Evolutionary conservation across 345 rosid species (phyloP).

Genomic region (Ricinus communis): DNA sequence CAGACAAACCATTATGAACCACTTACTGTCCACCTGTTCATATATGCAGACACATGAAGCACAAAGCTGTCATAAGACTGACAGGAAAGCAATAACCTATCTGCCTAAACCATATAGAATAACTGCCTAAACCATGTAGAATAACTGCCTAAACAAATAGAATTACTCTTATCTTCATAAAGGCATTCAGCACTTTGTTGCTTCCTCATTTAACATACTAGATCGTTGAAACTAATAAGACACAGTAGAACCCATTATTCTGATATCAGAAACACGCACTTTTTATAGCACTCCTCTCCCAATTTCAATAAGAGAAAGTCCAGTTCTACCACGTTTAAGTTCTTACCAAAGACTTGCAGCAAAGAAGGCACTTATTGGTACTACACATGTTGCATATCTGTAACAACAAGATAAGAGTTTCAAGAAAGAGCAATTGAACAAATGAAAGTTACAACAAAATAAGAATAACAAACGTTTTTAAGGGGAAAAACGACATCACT

Average conservation of each 20-base stretch:
- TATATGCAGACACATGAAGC: background rate
- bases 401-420: conserved; percentile 16
- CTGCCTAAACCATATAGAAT: conserved; percentile 5
- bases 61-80: background rate
- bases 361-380: conserved; percentile 94
- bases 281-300: background rate
- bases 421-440: conserved; percentile 16
- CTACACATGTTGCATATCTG: conserved; percentile 92
- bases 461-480: background rate
- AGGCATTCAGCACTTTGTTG: too few species aligned
- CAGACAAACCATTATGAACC: background rate
- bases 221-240: background rate
- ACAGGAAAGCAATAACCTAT: too few species aligned
- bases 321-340: conserved; percentile 7
- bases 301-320: background rate
- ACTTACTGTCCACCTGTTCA: background rate
- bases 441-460: conserved; percentile 1
- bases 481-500: conserved; percentile 27
- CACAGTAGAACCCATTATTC: background rate
- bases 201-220: too few species aligned
- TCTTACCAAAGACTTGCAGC: conserved; percentile 98
- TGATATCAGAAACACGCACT: background rate
- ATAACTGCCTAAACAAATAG: too few species aligned
- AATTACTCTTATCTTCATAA: too few species aligned
- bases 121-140: too few species aligned